phyloP scores from a whole-genome alignment of 768 basidiomycete genomes.

The Suillus placidus region DNA sequence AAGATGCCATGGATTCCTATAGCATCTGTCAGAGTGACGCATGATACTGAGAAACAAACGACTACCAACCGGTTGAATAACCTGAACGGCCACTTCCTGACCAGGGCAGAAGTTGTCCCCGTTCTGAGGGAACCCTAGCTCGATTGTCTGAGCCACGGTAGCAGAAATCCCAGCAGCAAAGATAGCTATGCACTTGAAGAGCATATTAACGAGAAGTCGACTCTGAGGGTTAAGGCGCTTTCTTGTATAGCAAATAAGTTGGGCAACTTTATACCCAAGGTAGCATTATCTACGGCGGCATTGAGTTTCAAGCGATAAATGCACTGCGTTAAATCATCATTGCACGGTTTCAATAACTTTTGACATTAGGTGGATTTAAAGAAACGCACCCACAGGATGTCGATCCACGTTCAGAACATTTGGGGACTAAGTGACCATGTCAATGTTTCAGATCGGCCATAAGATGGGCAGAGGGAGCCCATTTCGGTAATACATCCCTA shows the following conservation, averaged over 20 bases:
- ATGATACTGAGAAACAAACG: neutral
- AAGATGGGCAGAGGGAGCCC: neutral
- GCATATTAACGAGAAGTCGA: neutral
- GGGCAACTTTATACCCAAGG: neutral
- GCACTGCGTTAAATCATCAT: neutral
- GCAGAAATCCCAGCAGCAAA: slow-evolving; percentile 13
- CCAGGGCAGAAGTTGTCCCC: slow-evolving; percentile 23
- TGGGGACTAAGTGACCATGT: neutral
- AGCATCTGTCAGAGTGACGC: neutral
- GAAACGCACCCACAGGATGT: neutral
- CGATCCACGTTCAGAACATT: neutral
- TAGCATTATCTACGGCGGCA: neutral
- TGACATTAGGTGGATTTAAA: neutral
- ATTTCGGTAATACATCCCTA: neutral
- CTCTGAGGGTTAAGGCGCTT: neutral
- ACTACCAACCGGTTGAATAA: slow-evolving; percentile 26
- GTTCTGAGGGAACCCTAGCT: slow-evolving; percentile 24
- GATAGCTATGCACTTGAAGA: slow-evolving; percentile 12
- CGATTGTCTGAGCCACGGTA: slow-evolving; percentile 32
- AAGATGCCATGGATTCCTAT: slow-evolving; percentile 22
- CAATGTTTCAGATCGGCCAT: neutral
- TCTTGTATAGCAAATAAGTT: neutral
- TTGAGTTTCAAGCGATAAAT: neutral
- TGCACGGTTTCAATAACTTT: neutral
- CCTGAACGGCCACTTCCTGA: slow-evolving; percentile 21